Percentiles rank a stretch among this genome's conserved stretches.
These are phyloP conservation scores for Pythium sukuiense DNA, from an alignment of 352 stramenopile genomes.

Conservation along the genomic window DNA sequence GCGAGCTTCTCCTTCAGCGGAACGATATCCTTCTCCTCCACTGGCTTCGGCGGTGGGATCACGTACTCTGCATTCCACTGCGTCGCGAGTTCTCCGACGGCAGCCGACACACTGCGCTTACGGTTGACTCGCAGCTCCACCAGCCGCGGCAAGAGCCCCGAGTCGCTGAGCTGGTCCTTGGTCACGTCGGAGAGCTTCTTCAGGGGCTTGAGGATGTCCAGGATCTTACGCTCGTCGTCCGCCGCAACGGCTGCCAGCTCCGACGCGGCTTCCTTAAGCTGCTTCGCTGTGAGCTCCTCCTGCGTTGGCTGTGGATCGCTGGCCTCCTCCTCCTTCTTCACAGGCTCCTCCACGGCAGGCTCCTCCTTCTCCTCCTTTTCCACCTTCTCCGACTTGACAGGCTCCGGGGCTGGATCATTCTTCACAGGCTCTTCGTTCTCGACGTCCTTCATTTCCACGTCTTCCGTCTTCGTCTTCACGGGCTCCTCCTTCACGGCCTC, in stretches of 20 bases:
- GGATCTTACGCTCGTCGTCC: neutral
- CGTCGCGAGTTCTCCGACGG: neutral
- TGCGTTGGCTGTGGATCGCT: constrained; percentile 10
- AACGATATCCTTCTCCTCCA: constrained; percentile 59
- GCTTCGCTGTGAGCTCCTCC: neutral
- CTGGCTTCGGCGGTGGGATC: constrained; percentile 32
- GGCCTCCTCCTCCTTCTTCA: constrained; percentile 24
- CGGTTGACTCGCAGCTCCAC: neutral
- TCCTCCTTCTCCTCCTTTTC: neutral
- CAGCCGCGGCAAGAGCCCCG: neutral
- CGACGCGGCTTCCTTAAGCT: neutral
- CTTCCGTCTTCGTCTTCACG: constrained; percentile 2
- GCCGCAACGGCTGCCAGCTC: neutral
- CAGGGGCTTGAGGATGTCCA: neutral
- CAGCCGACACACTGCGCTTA: neutral
- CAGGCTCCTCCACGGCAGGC: constrained; percentile 1
- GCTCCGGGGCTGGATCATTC: constrained; percentile 8
- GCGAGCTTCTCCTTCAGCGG: constrained; percentile 59
- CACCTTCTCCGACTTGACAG: neutral
- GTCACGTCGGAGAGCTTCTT: neutral
- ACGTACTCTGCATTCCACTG: neutral
- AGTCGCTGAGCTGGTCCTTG: neutral
- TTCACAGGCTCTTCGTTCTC: neutral
- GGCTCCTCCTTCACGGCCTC: constrained; percentile 1
- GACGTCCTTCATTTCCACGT: constrained; percentile 14